These are phyloP conservation scores for Verticillium nubilum DNA, from an alignment of 2,329 filamentous ascomycete genomes.

Conservation along the genomic window DNA sequence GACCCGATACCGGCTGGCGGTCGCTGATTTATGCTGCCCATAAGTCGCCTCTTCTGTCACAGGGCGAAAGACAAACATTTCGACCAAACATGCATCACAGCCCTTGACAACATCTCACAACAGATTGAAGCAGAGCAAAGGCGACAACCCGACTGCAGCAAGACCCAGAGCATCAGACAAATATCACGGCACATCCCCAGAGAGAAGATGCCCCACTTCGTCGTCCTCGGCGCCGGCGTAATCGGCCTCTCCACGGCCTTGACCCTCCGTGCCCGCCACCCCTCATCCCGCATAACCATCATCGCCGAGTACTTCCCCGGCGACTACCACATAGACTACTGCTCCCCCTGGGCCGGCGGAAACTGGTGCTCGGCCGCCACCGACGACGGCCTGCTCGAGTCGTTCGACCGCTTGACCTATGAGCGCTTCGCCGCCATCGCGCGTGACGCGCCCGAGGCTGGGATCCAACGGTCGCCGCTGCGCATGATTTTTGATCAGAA, in stretches of 20 bases:
- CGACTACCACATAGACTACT: conserved; percentile 87
- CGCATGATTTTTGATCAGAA: conserved; percentile 15
- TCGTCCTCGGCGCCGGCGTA: not conserved
- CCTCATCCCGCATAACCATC: conserved; percentile 48
- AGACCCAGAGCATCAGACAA: not conserved
- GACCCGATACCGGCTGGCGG: not conserved
- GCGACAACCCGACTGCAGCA: too few species aligned
- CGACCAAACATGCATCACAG: not conserved
- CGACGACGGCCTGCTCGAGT: conserved; percentile 14
- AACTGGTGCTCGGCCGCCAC: conserved; percentile 64
- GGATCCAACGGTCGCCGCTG: conserved; percentile 9
- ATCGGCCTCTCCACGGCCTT: not conserved
- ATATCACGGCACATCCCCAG: not conserved
- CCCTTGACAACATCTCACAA: too few species aligned
- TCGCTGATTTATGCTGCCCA: not conserved
- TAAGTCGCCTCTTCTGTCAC: not conserved
- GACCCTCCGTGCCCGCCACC: conserved; percentile 1
- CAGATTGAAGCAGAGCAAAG: too few species aligned
- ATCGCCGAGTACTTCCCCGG: conserved; percentile 88
- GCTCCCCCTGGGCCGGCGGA: conserved; percentile 83
- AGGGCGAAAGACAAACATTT: too few species aligned
- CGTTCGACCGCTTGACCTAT: conserved; percentile 14
- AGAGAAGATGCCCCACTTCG: not conserved
- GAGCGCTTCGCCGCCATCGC: conserved; percentile 10
- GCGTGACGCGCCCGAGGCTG: conserved; percentile 7